A percentile compares a stretch with the other conserved stretches of the same genome.
phyloP scores from a whole-genome alignment of 1,284 basidiomycete species.

The Apiotrichum porosum region DNA sequence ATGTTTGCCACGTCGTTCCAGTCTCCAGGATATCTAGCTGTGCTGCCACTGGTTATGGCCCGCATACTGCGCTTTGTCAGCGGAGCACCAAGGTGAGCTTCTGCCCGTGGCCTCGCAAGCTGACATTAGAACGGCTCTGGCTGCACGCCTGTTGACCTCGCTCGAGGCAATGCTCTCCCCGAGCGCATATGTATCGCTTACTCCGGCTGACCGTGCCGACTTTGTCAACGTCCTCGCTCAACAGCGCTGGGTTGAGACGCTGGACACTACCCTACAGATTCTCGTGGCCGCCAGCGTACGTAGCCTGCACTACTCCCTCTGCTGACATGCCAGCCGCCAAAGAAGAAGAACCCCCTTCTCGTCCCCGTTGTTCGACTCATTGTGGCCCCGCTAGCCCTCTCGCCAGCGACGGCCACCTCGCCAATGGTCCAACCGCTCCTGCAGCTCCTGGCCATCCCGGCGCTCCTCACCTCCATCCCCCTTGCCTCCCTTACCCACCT shows the following conservation, averaged over 20 bases:
- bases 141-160: slow-evolving; percentile 8
- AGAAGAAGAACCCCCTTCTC: slow-evolving; percentile 42
- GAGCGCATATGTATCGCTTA: slow-evolving; percentile 7
- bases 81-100: slow-evolving; percentile 7
- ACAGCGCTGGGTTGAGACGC: slow-evolving; percentile 31
- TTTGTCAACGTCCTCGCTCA: slow-evolving; percentile 16
- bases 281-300: slow-evolving; percentile 33
- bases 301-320: neutral
- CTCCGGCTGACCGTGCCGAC: slow-evolving; percentile 1
- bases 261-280: slow-evolving; percentile 24
- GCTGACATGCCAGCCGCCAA: slow-evolving; percentile 15
- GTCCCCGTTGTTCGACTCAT: slow-evolving; percentile 33
- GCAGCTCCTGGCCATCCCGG: slow-evolving; percentile 42
- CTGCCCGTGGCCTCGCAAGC: neutral
- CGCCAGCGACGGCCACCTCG: slow-evolving; percentile 3
- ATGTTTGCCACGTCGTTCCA: neutral
- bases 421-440: slow-evolving; percentile 30
- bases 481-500: slow-evolving; percentile 40
- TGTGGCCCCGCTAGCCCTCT: slow-evolving; percentile 29
- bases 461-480: slow-evolving; percentile 41
- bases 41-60: slow-evolving; percentile 8
- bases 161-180: slow-evolving; percentile 22
- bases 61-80: slow-evolving; percentile 17
- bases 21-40: neutral
- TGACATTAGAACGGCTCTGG: slow-evolving; percentile 14